Conservation (phyloP, 495 filamentous ascomycete species). For the Chlorociboria aeruginascens region DNA sequence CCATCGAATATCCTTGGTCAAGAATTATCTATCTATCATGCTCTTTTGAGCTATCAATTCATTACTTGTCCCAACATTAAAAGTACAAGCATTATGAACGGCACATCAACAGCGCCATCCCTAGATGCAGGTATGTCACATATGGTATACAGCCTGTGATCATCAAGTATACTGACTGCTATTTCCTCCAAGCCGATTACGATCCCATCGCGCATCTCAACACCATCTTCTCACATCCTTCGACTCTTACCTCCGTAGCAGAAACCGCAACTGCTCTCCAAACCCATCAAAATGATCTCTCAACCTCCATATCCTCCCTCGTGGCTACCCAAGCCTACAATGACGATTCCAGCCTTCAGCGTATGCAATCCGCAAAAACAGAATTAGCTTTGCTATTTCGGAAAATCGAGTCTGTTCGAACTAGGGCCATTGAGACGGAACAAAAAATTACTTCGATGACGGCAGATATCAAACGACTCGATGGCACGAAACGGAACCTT, state of each 20-base stretch:
- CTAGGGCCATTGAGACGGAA: slow-evolving; percentile 82
- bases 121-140: slow-evolving; percentile 36
- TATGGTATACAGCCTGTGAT: slow-evolving; percentile 19
- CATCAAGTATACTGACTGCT: background rate
- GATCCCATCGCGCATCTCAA: slow-evolving; percentile 91
- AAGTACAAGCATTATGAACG: slow-evolving; percentile 29
- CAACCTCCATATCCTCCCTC: slow-evolving; percentile 63
- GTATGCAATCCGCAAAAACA: slow-evolving; percentile 80
- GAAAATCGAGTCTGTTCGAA: slow-evolving; percentile 90
- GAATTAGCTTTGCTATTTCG: slow-evolving; percentile 85
- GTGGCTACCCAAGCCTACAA: slow-evolving; percentile 74
- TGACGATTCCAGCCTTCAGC: slow-evolving; percentile 75
- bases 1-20: too few relatives aligned
- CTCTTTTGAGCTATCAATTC: too few relatives aligned
- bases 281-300: slow-evolving; percentile 73
- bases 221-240: slow-evolving; percentile 83
- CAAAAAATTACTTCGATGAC: slow-evolving; percentile 97
- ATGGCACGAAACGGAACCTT: slow-evolving; percentile 91
- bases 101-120: slow-evolving; percentile 27
- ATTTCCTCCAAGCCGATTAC: slow-evolving; percentile 59
- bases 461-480: slow-evolving; percentile 94
- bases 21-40: too few relatives aligned
- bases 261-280: slow-evolving; percentile 60
- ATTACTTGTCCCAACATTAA: too few relatives aligned
- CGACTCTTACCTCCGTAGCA: slow-evolving; percentile 67